These are phyloP conservation scores for Vaccinium vitisidaea DNA, from an alignment of 148 eudicot genomes.

Conservation along the genomic window DNA sequence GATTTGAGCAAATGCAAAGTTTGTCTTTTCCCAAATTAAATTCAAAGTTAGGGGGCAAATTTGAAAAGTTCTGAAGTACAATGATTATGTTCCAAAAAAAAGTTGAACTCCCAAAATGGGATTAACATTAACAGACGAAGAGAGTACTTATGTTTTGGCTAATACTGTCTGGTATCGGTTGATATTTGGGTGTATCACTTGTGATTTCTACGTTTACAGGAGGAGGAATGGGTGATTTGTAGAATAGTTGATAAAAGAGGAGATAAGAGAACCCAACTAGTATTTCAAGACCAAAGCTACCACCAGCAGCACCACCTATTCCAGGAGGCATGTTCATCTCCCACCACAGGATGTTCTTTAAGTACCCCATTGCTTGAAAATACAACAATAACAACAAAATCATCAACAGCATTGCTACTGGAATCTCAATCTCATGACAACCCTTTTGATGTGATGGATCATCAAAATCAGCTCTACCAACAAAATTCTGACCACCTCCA, in stretches of 20 bases:
- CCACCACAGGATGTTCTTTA: conserved; percentile 21
- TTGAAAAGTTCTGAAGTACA: no score
- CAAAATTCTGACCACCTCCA: conserved; percentile 20
- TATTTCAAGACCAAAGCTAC: conserved; percentile 25
- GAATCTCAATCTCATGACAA: conserved; percentile 15
- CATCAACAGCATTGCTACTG: conserved; percentile 7
- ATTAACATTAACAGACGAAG: no score
- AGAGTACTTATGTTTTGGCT: no score
- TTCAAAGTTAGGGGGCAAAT: no score
- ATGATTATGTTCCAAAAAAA: no score
- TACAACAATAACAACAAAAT: not conserved
- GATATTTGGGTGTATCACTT: no score
- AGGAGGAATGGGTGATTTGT: conserved; percentile 93
- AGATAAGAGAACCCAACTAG: conserved; percentile 32
- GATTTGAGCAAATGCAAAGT: no score
- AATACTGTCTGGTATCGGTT: no score
- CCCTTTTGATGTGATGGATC: not conserved
- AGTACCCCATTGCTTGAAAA: conserved; percentile 36
- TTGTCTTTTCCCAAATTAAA: no score
- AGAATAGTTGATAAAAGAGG: conserved; percentile 58
- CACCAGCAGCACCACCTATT: not conserved
- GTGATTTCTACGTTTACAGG: conserved; percentile 33
- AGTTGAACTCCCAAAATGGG: no score
- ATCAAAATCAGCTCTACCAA: conserved; percentile 19
- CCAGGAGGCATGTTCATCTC: conserved; percentile 16